Conservation (phyloP, 2,329 filamentous ascomycete species). For the Hypoxylon sp. region DNA sequence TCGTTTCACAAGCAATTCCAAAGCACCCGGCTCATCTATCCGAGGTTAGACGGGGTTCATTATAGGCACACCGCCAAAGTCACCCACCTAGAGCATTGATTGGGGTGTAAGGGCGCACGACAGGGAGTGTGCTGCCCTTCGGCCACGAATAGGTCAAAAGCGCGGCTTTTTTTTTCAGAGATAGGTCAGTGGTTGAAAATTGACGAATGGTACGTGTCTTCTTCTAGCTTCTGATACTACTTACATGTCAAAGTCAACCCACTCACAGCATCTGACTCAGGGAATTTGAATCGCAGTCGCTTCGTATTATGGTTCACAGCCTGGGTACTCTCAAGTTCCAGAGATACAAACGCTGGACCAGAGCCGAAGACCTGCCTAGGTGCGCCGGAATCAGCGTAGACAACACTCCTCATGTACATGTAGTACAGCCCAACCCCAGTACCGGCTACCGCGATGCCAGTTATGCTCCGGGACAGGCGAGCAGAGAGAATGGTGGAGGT, state of each 20-base stretch:
- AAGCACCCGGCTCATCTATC: conserved; percentile 66
- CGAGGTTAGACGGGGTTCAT: conserved; percentile 19
- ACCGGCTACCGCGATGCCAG: conserved; percentile 39
- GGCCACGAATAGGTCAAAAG: conserved; percentile 73
- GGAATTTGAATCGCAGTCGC: conserved; percentile 67
- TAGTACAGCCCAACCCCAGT: conserved; percentile 47
- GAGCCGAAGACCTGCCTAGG: conserved; percentile 52
- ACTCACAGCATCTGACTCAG: conserved; percentile 60
- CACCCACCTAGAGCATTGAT: conserved; percentile 64
- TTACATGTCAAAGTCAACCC: conserved; percentile 66
- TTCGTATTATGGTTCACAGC: conserved; percentile 71
- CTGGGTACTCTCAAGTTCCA: conserved; percentile 65
- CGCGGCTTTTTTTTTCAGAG: conserved; percentile 60
- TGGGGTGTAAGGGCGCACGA: conserved; percentile 76
- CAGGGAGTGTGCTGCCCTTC: conserved; percentile 68
- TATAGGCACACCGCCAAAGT: neutral
- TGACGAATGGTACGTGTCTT: neutral
- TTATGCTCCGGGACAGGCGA: conserved; percentile 23
- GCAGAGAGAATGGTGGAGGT: conserved; percentile 17
- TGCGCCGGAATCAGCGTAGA: conserved; percentile 47
- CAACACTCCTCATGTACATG: conserved; percentile 42
- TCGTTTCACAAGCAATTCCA: conserved; percentile 76
- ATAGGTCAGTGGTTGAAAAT: neutral
- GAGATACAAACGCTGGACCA: conserved; percentile 59
- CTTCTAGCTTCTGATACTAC: conserved; percentile 18